Percentiles rank a stretch among this genome's conserved stretches.
Evolutionary conservation across 192 early-diverging fungal genomes (phyloP).

Genomic region (Tieghemiomyces parasiticus): DNA sequence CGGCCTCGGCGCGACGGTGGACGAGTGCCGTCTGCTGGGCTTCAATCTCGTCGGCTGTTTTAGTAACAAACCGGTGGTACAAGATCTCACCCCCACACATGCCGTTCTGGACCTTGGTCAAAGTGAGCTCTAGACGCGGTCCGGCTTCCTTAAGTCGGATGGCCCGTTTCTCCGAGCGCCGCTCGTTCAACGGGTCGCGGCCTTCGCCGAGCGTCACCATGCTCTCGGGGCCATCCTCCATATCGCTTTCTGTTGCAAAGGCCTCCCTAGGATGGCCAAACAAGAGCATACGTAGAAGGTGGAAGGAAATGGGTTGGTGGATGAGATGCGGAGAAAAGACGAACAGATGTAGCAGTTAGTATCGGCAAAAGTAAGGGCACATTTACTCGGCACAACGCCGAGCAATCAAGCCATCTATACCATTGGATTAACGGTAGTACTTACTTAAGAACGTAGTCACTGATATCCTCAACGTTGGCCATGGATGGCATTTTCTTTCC

Average conservation of each 20-base stretch:
- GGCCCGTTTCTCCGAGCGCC: constrained; percentile 54
- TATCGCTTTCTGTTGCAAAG: constrained; percentile 75
- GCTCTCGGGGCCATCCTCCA: constrained; percentile 81
- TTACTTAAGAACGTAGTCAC: constrained; percentile 86
- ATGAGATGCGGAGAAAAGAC: too few species aligned
- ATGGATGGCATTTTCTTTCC: constrained; percentile 60
- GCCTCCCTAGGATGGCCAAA: constrained; percentile 73
- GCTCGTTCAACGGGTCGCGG: constrained; percentile 48
- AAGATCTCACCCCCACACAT: constrained; percentile 88
- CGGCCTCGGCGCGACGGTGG: constrained; percentile 44
- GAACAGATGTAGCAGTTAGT: too few species aligned
- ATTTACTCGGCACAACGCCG: too few species aligned
- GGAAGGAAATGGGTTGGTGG: too few species aligned
- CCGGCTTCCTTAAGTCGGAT: constrained; percentile 80
- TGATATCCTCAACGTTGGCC: constrained; percentile 69
- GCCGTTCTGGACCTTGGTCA: constrained; percentile 82
- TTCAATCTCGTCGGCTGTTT: constrained; percentile 57
- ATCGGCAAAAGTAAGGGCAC: too few species aligned
- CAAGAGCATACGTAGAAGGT: too few species aligned
- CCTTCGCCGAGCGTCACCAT: constrained; percentile 72
- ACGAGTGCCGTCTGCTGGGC: constrained; percentile 40
- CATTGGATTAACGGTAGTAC: too few species aligned
- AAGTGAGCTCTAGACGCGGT: constrained; percentile 68
- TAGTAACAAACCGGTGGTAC: constrained; percentile 65
- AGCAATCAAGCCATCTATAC: too few species aligned